Percentiles rank a stretch among this genome's conserved stretches.
These are phyloP conservation scores for Lagerstroemia speciosa DNA, from an alignment of 345 rosid species.

Conservation along the genomic window DNA sequence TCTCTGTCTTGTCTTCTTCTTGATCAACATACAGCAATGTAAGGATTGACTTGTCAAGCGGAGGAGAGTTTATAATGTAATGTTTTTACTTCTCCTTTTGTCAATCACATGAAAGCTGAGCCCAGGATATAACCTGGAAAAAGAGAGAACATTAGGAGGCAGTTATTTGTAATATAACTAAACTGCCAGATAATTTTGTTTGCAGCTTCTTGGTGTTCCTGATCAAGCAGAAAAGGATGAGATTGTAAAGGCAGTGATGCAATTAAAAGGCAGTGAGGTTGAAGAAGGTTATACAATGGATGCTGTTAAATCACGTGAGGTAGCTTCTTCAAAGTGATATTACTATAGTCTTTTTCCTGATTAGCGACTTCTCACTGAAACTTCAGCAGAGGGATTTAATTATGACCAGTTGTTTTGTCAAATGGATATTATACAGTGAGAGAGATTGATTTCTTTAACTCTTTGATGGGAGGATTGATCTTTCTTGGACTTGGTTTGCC, in stretches of 20 bases:
- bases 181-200: background rate
- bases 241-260: conserved; percentile 72
- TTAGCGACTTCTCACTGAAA: background rate
- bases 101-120: background rate
- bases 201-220: conserved; percentile 71
- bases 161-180: background rate
- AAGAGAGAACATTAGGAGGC: background rate
- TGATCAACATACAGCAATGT: background rate
- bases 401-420: background rate
- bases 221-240: conserved; percentile 86
- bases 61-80: background rate
- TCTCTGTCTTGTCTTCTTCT: background rate
- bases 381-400: background rate
- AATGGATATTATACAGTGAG: background rate
- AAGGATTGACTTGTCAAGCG: background rate
- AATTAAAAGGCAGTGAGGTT: conserved; percentile 58
- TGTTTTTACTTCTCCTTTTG: background rate
- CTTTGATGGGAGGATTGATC: background rate
- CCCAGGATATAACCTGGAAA: background rate
- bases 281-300: conserved; percentile 92
- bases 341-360: background rate
- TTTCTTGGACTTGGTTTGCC: background rate
- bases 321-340: conserved; percentile 17
- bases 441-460: background rate
- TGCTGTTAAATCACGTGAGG: conserved; percentile 69